Conservation (phyloP, 2,329 filamentous ascomycete genomes). For the Blastomyces gilchristii region DNA sequence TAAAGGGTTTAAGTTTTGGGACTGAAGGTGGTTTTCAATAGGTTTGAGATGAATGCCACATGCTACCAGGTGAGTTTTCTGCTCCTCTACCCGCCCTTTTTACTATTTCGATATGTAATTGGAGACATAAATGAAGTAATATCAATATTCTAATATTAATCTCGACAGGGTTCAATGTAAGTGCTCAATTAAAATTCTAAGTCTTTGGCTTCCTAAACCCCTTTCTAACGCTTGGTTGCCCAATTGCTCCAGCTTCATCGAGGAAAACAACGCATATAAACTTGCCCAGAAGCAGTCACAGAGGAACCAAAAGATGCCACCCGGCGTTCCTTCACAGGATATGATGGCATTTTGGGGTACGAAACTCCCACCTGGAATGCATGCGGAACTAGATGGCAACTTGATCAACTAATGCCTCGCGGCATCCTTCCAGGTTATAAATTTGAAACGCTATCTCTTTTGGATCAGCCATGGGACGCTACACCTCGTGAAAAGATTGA, state of each 20-base stretch:
- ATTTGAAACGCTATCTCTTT: constrained; percentile 75
- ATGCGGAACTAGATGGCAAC: background rate
- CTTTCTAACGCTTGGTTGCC: background rate
- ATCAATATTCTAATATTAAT: background rate
- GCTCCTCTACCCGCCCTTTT: background rate
- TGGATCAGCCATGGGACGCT: constrained; percentile 64
- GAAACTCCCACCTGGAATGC: constrained; percentile 8
- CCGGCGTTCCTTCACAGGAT: constrained; percentile 55
- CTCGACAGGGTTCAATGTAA: constrained; percentile 2
- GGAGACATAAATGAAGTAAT: background rate
- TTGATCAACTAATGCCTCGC: background rate
- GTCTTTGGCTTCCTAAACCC: background rate
- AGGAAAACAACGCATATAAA: constrained; percentile 75
- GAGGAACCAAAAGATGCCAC: constrained; percentile 38
- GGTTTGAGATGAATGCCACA: constrained; percentile 94
- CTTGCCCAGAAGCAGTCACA: constrained; percentile 52
- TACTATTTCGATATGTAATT: background rate
- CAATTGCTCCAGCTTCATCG: constrained; percentile 59
- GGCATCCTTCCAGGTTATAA: constrained; percentile 64
- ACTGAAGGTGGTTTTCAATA: constrained; percentile 27
- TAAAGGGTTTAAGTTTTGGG: background rate
- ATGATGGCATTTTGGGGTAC: constrained; percentile 89
- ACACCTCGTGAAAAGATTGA: constrained; percentile 70
- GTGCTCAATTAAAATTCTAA: background rate
- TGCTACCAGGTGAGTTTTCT: constrained; percentile 59